Percentiles rank a stretch among this genome's conserved stretches.
These are phyloP conservation scores for Curvularia verruculosa DNA, from an alignment of 2,329 filamentous ascomycete species.

Conservation along the genomic window DNA sequence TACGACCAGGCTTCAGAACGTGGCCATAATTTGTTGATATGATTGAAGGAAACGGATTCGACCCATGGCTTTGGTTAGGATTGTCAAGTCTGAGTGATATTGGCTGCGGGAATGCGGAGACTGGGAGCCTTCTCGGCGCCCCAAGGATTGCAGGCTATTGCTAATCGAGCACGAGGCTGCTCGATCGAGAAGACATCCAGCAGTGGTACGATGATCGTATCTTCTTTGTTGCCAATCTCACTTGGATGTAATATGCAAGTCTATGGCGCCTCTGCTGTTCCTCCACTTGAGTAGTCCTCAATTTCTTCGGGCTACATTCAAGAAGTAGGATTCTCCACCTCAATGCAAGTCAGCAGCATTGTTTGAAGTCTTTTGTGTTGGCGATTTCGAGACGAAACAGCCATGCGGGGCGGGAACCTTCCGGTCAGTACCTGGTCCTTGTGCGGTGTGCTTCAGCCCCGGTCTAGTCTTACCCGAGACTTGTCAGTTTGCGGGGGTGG, in stretches of 20 bases:
- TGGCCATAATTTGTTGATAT: not conserved
- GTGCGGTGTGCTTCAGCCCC: not conserved
- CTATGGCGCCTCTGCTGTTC: not conserved
- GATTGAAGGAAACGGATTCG: not conserved
- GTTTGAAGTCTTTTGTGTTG: not conserved
- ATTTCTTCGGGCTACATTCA: not conserved
- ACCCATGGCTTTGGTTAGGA: not conserved
- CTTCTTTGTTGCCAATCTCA: not conserved
- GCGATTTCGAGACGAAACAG: not conserved
- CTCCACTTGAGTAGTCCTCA: not conserved
- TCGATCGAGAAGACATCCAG: constrained; percentile 1
- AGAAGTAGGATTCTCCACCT: not conserved
- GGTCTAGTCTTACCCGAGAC: constrained; percentile 1
- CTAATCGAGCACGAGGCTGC: not conserved
- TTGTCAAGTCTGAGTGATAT: not conserved
- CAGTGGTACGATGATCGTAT: not conserved
- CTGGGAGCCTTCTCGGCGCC: not conserved
- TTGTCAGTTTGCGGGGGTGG: constrained; percentile 3
- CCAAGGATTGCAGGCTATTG: not conserved
- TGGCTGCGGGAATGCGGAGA: constrained; percentile 2
- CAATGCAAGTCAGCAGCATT: not conserved
- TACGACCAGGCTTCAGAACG: not conserved
- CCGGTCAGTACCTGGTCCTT: not conserved
- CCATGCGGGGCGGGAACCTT: not conserved
- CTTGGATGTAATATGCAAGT: not conserved